Evolutionary conservation across 2,329 filamentous ascomycete species (phyloP).

Genomic region (Penicillium glabrum): DNA sequence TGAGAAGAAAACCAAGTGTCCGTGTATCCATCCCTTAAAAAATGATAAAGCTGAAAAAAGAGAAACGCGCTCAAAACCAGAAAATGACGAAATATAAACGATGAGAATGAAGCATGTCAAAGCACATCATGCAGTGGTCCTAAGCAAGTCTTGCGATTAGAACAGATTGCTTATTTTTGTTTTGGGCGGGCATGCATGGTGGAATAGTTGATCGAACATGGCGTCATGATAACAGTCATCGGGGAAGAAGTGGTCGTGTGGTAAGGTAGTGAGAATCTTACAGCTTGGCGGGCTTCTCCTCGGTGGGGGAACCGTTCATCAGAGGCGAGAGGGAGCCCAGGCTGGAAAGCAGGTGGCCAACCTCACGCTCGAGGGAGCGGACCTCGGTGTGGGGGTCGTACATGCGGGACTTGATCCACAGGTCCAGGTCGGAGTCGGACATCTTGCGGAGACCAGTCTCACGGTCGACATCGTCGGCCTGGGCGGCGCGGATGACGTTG

Average conservation of each 20-base stretch:
- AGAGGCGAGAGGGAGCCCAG: slow-evolving; percentile 25
- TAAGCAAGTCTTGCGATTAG: slow-evolving; percentile 15
- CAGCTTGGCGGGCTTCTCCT: slow-evolving; percentile 34
- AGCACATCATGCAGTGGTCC: slow-evolving; percentile 17
- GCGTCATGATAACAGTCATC: not conserved
- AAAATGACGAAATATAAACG: not conserved
- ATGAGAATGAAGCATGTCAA: not conserved
- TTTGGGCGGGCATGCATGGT: not conserved
- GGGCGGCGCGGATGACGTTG: slow-evolving; percentile 89
- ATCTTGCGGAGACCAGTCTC: slow-evolving; percentile 46
- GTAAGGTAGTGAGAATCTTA: slow-evolving; percentile 21
- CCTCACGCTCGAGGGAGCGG: slow-evolving; percentile 47
- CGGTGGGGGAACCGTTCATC: slow-evolving; percentile 29
- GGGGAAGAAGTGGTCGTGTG: not conserved
- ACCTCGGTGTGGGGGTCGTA: slow-evolving; percentile 51
- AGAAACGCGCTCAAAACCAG: slow-evolving; percentile 19
- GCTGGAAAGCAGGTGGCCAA: slow-evolving; percentile 43
- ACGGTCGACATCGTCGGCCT: slow-evolving; percentile 70
- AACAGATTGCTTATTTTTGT: not conserved
- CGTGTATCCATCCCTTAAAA: slow-evolving; percentile 5
- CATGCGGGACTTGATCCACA: slow-evolving; percentile 51
- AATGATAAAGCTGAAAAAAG: slow-evolving; percentile 3
- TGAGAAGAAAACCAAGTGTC: not conserved
- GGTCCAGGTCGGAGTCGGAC: slow-evolving; percentile 44
- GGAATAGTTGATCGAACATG: not conserved